Evolutionary conservation across 768 basidiomycete species (phyloP).

Genomic region (Xerocomellus chrysenteron): DNA sequence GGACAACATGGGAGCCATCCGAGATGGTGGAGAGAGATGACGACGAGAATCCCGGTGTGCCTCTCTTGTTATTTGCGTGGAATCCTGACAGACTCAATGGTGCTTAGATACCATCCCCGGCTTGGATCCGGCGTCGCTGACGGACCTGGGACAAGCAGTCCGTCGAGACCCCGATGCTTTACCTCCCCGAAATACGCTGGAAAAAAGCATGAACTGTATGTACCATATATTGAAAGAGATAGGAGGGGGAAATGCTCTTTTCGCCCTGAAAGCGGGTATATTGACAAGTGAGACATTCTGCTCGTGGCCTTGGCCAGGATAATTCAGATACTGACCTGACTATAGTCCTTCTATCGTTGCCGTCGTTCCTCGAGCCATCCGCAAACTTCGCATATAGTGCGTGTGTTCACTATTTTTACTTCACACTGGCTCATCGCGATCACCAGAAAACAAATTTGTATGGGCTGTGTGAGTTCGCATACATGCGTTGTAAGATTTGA

Average conservation of each 20-base stretch:
- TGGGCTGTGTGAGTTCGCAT: slow-evolving; percentile 63
- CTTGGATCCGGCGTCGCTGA: slow-evolving; percentile 38
- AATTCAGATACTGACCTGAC: neutral
- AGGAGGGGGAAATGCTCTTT: slow-evolving; percentile 60
- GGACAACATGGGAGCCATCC: slow-evolving; percentile 46
- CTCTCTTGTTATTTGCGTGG: neutral
- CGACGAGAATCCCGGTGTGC: slow-evolving; percentile 66
- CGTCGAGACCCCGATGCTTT: slow-evolving; percentile 73
- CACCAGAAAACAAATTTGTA: slow-evolving; percentile 58
- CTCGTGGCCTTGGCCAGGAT: neutral
- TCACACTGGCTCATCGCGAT: slow-evolving; percentile 3
- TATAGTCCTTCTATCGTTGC: slow-evolving; percentile 57
- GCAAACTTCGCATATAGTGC: slow-evolving; percentile 59
- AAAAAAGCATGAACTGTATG: slow-evolving; percentile 46
- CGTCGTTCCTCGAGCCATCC: slow-evolving; percentile 53
- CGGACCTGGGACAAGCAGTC: slow-evolving; percentile 56
- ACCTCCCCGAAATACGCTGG: slow-evolving; percentile 61
- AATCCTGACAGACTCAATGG: neutral
- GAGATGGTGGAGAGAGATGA: slow-evolving; percentile 49
- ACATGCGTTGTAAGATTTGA: neutral
- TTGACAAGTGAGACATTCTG: slow-evolving; percentile 47
- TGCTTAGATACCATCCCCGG: slow-evolving; percentile 56
- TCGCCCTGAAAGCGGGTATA: slow-evolving; percentile 68
- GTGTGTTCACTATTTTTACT: slow-evolving; percentile 19
- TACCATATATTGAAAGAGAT: slow-evolving; percentile 43